Conservation (phyloP, 2,329 filamentous ascomycete genomes). For the Colletotrichum sojae region DNA sequence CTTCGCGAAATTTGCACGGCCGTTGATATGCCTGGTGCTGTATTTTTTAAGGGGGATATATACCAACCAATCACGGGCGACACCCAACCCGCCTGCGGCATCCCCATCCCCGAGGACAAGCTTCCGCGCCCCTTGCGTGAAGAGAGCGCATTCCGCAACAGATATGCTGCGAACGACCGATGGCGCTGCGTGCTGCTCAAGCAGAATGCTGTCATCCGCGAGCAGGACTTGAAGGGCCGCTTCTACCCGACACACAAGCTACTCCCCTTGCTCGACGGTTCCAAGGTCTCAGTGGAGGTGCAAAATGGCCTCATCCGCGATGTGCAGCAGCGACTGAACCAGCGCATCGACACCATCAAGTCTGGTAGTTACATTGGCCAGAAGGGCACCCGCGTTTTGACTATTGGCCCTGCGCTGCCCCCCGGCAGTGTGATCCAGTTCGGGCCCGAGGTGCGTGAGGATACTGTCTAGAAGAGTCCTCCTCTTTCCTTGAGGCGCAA, state of each 20-base stretch:
- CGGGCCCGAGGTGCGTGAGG: constrained; percentile 55
- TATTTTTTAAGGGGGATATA: constrained; percentile 59
- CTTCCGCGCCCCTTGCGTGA: constrained; percentile 59
- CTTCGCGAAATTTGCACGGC: constrained; percentile 57
- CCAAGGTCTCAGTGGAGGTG: constrained; percentile 53
- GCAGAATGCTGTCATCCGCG: constrained; percentile 63
- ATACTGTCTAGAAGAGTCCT: constrained; percentile 30
- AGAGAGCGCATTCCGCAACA: constrained; percentile 57
- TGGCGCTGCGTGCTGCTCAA: constrained; percentile 58
- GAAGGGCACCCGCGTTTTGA: constrained; percentile 57
- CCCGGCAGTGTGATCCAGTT: constrained; percentile 44
- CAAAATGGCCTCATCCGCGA: constrained; percentile 59
- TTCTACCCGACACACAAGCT: constrained; percentile 71
- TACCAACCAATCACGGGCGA: constrained; percentile 52
- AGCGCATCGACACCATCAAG: constrained; percentile 57
- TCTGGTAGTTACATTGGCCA: constrained; percentile 61
- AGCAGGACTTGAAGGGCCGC: constrained; percentile 65
- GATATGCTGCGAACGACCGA: constrained; percentile 49
- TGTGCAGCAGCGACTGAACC: constrained; percentile 66
- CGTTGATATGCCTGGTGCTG: constrained; percentile 49
- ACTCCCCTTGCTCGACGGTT: constrained; percentile 60
- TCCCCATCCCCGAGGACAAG: constrained; percentile 52
- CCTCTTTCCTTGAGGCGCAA: neutral
- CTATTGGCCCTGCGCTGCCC: constrained; percentile 59
- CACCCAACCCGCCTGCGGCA: constrained; percentile 38